Percentiles rank a stretch among this genome's conserved stretches.
These are phyloP conservation scores for Eimeria falciformis DNA, from an alignment of 169 alveolate genomes.

Conservation along the genomic window DNA sequence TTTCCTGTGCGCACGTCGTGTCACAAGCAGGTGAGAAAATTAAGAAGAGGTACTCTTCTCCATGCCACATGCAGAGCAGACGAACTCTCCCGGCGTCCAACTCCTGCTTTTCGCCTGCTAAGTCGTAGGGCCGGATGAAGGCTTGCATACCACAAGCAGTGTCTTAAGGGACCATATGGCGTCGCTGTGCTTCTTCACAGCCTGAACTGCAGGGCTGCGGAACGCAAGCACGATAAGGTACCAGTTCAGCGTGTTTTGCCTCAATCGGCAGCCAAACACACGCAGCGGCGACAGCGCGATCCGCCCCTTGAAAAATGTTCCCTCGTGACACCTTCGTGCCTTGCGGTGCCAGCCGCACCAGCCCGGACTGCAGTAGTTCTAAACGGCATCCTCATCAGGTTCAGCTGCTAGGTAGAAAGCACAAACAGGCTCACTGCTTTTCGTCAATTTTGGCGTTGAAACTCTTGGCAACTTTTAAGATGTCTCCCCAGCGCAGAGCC, in stretches of 20 bases:
- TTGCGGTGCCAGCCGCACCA: neutral
- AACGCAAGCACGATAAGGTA: neutral
- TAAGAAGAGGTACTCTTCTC: too few species aligned
- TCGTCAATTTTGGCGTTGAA: conserved; percentile 70
- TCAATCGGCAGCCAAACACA: neutral
- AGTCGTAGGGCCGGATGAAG: too few species aligned
- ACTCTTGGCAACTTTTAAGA: conserved; percentile 62
- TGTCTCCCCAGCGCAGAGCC: conserved; percentile 76
- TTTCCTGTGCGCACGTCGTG: conserved; percentile 9
- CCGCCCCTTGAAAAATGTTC: neutral
- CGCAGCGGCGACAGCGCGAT: neutral
- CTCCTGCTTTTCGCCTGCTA: too few species aligned
- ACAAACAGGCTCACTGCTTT: conserved; percentile 47
- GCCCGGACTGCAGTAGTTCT: too few species aligned
- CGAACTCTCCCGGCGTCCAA: too few species aligned
- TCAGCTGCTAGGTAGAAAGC: too few species aligned
- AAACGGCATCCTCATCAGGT: too few species aligned
- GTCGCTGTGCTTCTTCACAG: conserved; percentile 55
- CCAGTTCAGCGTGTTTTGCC: too few species aligned
- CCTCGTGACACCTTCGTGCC: neutral
- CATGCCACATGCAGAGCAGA: too few species aligned
- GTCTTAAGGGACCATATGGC: conserved; percentile 58
- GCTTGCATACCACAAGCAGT: conserved; percentile 47
- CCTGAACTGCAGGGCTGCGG: conserved; percentile 64
- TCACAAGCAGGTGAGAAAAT: neutral